A percentile compares a stretch with the other conserved stretches of the same genome.
Evolutionary conservation across 352 stramenopile species (phyloP).

Genomic region (Paralagenidium karlingii): DNA sequence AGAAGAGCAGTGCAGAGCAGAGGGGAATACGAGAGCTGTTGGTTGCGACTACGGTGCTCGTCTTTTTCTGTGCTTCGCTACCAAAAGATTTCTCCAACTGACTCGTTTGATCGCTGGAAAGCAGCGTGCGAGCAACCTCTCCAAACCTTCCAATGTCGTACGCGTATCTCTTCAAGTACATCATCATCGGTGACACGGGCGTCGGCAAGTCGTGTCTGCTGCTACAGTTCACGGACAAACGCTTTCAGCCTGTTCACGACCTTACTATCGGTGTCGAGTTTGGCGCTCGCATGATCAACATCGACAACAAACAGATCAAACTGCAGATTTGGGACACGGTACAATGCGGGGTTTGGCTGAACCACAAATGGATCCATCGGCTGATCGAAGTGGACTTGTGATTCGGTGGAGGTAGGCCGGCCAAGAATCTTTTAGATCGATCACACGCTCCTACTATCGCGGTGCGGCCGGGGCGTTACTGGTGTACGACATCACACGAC

Average conservation of each 20-base stretch:
- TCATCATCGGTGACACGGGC: slow-evolving; percentile 99
- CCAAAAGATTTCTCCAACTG: too few species aligned
- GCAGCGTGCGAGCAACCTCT: neutral
- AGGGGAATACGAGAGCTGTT: too few species aligned
- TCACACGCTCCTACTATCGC: slow-evolving; percentile 99
- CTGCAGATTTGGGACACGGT: slow-evolving; percentile 97
- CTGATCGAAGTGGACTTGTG: neutral
- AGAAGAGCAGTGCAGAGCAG: too few species aligned
- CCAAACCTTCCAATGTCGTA: slow-evolving; percentile 90
- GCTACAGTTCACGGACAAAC: slow-evolving; percentile 99
- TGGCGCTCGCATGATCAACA: slow-evolving; percentile 97
- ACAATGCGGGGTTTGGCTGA: slow-evolving; percentile 1
- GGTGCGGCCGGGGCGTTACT: slow-evolving; percentile 94
- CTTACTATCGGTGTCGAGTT: slow-evolving; percentile 99
- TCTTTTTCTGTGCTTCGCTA: too few species aligned
- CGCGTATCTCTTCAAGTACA: slow-evolving; percentile 97
- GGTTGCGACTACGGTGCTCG: too few species aligned
- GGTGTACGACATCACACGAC: slow-evolving; percentile 98
- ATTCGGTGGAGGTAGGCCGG: slow-evolving; percentile 80
- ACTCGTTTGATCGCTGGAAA: too few species aligned
- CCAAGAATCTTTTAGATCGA: slow-evolving; percentile 99
- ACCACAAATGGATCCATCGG: neutral
- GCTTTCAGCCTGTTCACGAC: slow-evolving; percentile 98
- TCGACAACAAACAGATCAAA: slow-evolving; percentile 98
- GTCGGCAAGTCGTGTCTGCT: slow-evolving; percentile 99